phyloP scores from a whole-genome alignment of 139 green algal genomes.

The Microglena sp. region DNA sequence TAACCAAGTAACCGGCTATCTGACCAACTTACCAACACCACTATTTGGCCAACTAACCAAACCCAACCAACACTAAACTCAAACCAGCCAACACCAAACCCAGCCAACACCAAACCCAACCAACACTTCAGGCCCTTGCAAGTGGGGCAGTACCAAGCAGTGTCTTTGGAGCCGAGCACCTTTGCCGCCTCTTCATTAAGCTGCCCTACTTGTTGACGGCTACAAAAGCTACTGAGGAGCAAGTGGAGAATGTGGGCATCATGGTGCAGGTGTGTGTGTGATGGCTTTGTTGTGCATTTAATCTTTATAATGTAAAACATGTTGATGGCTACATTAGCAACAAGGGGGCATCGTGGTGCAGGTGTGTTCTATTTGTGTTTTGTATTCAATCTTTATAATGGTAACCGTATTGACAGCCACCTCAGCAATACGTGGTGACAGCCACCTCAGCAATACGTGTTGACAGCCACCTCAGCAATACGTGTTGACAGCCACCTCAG shows the following conservation, averaged over 20 bases:
- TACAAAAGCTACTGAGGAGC: constrained; percentile 10
- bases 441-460: background rate
- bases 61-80: no score
- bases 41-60: no score
- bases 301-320: background rate
- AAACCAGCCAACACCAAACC: no score
- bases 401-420: background rate
- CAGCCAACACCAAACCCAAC: no score
- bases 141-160: constrained; percentile 36
- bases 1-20: no score
- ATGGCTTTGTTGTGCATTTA: background rate
- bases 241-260: constrained; percentile 14
- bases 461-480: no score
- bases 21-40: no score
- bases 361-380: no score
- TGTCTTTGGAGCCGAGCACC: constrained; percentile 80
- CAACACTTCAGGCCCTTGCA: background rate
- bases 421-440: background rate
- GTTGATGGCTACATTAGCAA: no score
- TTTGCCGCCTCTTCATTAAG: constrained; percentile 79
- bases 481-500: no score
- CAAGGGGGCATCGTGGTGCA: background rate
- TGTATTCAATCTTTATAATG: background rate
- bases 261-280: constrained; percentile 26
- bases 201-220: constrained; percentile 61